These are phyloP conservation scores for Epichloe coenophiala DNA, from an alignment of 2,329 filamentous ascomycete genomes.

Conservation along the genomic window DNA sequence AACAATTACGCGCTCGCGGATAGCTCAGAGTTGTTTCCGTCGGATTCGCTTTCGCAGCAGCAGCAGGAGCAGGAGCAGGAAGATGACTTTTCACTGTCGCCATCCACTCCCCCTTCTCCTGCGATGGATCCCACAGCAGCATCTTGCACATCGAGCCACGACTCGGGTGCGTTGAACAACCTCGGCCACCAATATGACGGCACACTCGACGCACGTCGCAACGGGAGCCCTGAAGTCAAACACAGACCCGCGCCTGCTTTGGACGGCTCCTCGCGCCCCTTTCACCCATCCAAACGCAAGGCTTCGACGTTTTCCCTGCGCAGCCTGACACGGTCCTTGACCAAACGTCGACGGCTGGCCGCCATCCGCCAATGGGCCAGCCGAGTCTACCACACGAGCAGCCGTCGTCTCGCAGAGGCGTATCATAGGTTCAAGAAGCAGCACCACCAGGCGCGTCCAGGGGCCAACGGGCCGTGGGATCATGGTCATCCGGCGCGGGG, in stretches of 20 bases:
- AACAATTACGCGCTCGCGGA: constrained; percentile 14
- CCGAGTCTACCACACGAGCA: constrained; percentile 14
- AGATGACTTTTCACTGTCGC: constrained; percentile 1
- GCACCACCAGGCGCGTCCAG: constrained; percentile 5
- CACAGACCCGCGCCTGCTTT: not conserved
- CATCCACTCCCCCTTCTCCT: not conserved
- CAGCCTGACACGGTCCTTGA: constrained; percentile 14
- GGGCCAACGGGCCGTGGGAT: not conserved
- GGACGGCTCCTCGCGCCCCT: not conserved
- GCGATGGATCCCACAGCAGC: not conserved
- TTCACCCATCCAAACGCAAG: constrained; percentile 15
- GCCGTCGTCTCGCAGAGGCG: constrained; percentile 13
- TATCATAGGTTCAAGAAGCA: constrained; percentile 16
- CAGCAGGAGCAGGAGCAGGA: not conserved
- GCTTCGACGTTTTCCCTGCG: constrained; percentile 18
- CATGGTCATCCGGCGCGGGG: not conserved
- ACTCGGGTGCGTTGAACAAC: constrained; percentile 1
- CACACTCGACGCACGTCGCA: constrained; percentile 7
- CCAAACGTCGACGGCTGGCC: constrained; percentile 13
- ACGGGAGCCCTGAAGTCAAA: constrained; percentile 8
- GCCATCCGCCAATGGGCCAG: constrained; percentile 17
- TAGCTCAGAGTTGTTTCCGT: constrained; percentile 13
- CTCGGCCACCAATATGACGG: constrained; percentile 14
- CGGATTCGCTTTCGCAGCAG: constrained; percentile 11
- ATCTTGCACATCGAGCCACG: not conserved